phyloP scores from a whole-genome alignment of 345 rosid genomes.

The Toxicodendron radicans region DNA sequence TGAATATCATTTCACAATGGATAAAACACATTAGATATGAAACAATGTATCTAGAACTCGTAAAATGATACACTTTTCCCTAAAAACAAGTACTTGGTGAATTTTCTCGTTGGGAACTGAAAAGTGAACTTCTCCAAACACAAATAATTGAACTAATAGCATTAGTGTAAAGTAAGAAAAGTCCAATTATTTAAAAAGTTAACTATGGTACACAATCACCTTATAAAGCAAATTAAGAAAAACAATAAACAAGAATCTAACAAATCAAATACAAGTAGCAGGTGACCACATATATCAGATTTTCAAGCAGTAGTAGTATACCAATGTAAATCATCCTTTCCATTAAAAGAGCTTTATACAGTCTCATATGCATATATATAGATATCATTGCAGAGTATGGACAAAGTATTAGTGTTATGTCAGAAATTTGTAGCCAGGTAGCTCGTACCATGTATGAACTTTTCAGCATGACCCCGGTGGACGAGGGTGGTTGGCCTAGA shows the following conservation, averaged over 20 bases:
- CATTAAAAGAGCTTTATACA: background rate
- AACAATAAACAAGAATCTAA: slow-evolving; percentile 4
- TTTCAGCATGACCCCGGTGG: slow-evolving; percentile 46
- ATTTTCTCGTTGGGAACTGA: background rate
- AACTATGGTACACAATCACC: background rate
- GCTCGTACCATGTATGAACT: slow-evolving; percentile 53
- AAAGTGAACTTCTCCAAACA: background rate
- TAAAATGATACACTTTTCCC: background rate
- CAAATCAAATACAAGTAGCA: background rate
- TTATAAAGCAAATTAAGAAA: background rate
- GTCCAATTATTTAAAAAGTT: background rate
- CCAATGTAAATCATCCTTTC: background rate
- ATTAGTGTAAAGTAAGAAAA: background rate
- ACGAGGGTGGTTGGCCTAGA: slow-evolving; percentile 51
- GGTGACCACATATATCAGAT: background rate
- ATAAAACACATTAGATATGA: background rate
- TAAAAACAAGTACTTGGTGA: background rate
- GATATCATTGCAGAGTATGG: background rate
- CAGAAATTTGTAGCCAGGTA: slow-evolving; percentile 14
- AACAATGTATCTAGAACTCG: background rate
- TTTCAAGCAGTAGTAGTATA: background rate
- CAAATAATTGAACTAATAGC: background rate
- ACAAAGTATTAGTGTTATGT: background rate
- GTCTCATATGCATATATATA: too few species aligned
- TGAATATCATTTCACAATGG: background rate